Base-by-base conservation (phyloP, 2,329 filamentous ascomycete genomes). In the Talaromyces sp. region DNA sequence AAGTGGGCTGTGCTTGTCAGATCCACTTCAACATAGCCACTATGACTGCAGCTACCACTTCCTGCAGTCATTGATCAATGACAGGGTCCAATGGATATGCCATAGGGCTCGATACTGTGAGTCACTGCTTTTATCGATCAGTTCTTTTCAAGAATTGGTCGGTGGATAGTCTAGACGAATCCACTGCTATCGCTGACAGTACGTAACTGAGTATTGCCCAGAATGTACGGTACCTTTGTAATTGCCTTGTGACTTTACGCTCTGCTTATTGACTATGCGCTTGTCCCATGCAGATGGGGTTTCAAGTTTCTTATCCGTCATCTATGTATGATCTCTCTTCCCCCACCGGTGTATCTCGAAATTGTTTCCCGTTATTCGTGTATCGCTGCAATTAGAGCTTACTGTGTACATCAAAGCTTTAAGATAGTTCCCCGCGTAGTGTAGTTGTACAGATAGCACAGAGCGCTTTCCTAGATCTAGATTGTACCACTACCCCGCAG, bases 1-100 rank as follows among this genome's bases (percentile, higher is more conserved):
- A 54, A 50, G 47, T 37, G 50, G n/a, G 31, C 9, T 33, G 19
- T 54, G 50, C 50, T 35, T 52, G 17, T 54, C 31, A 54, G 50
- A 35, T 54, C 50, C 50, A 54, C 50, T 35, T 54, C 50, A 33
- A 33, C 49, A 54, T 54, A 54, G 50, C 50, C 50, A 54, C 50
- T 33, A 19, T 52, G 27, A 52, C 8, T 22, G 31, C 27, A 35
- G 49, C 49, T 31, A 52, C 4, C 15, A 11, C 27, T 33, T 35
- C 31, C 31, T 19, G 31, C n/a, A 54, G 27, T 33, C 31, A 54
- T 35, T 54, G 50, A 54, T 19, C 31, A 54, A 54, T 54, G 50
- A 54, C 25, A 50, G 47, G 47, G 47, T 50, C 47, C 22, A 49
- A 49, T 54, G 27, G 15, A 31, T 52, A 31, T 35, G 31, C 17